Evolutionary conservation across 2,329 filamentous ascomycete species (phyloP).

Genomic region (Chrysoporthe cubensis): DNA sequence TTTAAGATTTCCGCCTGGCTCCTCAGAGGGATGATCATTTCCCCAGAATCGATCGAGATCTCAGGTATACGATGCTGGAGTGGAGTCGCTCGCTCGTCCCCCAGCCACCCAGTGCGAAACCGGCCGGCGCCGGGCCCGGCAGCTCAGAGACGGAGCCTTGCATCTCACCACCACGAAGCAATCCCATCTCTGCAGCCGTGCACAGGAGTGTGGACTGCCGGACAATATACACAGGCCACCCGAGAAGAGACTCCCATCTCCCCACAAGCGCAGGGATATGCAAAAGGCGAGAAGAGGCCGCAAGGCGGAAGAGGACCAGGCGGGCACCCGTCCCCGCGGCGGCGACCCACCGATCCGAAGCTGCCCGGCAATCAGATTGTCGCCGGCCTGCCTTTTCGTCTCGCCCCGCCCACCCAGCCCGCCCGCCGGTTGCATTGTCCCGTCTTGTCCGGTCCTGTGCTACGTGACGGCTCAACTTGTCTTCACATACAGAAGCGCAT

Average conservation of each 20-base stretch:
- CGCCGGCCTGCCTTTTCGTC: not conserved
- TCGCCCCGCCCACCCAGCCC: not conserved
- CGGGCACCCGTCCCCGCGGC: conserved; percentile 10
- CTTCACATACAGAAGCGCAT: conserved; percentile 56
- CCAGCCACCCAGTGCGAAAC: conserved; percentile 4
- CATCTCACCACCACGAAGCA: not conserved
- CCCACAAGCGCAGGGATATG: not conserved
- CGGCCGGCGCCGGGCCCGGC: not conserved
- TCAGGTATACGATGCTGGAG: conserved; percentile 1
- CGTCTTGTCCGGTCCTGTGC: not conserved
- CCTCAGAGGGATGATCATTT: not conserved
- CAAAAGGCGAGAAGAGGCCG: not conserved
- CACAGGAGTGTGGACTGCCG: not conserved
- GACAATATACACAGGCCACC: not conserved
- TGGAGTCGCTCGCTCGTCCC: conserved; percentile 3
- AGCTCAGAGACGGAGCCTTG: not conserved
- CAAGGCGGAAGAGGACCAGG: not conserved
- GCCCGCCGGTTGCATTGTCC: not conserved
- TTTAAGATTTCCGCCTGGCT: not conserved
- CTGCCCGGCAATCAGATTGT: not conserved
- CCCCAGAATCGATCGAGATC: conserved; percentile 3
- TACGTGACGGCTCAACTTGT: conserved; percentile 14
- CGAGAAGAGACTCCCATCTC: not conserved
- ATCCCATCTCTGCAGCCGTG: not conserved
- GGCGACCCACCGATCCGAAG: conserved; percentile 8